phyloP scores from a whole-genome alignment of 2,329 filamentous ascomycete genomes.

The Fusarium sp. region DNA sequence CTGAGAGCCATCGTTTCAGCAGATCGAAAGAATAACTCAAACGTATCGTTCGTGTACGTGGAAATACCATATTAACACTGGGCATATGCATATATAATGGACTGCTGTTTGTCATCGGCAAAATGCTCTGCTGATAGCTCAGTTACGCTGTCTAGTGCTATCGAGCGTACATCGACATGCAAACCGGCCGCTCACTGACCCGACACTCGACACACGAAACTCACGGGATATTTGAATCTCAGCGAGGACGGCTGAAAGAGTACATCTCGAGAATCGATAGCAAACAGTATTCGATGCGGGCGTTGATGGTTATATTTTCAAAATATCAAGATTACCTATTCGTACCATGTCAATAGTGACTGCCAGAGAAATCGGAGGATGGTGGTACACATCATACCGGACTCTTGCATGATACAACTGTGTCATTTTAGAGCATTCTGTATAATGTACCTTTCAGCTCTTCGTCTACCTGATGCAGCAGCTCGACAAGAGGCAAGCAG shows the following conservation, averaged over 20 bases:
- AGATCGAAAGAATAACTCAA: too few species aligned
- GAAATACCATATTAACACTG: too few species aligned
- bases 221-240: background rate
- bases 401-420: background rate
- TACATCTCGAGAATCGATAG: background rate
- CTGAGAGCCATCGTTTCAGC: too few species aligned
- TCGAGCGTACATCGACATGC: background rate
- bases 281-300: too few species aligned
- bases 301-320: slow-evolving; percentile 16
- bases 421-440: too few species aligned
- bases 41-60: too few species aligned
- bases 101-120: too few species aligned
- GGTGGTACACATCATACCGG: background rate
- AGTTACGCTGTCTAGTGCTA: background rate
- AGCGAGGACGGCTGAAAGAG: too few species aligned
- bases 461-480: too few species aligned
- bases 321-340: background rate
- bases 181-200: background rate
- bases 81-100: too few species aligned
- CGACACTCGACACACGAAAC: background rate
- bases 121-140: background rate
- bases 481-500: too few species aligned
- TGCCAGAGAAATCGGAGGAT: background rate
- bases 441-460: too few species aligned
- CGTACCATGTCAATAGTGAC: background rate